A percentile compares a stretch with the other conserved stretches of the same genome.
These are phyloP conservation scores for Hymenoscyphus linearis DNA, from an alignment of 2,329 filamentous ascomycete species.

Conservation along the genomic window DNA sequence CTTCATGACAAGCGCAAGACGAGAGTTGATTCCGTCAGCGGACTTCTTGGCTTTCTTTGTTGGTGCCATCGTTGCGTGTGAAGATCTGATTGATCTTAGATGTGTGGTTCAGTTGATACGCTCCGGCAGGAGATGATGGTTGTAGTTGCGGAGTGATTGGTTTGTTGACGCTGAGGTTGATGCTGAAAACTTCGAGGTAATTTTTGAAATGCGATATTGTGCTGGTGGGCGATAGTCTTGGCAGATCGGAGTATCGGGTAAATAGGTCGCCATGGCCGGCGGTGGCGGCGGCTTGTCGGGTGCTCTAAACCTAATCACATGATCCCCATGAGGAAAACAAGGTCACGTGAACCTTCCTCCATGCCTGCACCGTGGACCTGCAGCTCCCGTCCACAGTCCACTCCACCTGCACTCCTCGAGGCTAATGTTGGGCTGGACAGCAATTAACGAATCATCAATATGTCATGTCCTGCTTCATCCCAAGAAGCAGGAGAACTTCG, in stretches of 20 bases:
- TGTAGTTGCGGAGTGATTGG: conserved; percentile 1
- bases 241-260: not conserved
- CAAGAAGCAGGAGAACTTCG: not conserved
- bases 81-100: conserved; percentile 27
- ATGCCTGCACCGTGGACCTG: no score
- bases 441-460: not conserved
- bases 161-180: conserved; percentile 7
- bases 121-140: conserved; percentile 31
- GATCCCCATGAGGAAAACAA: no score
- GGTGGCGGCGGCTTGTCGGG: no score
- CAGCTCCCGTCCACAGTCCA: no score
- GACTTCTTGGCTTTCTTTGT: conserved; percentile 77
- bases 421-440: not conserved
- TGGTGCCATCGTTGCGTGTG: conserved; percentile 40
- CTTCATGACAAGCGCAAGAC: conserved; percentile 59
- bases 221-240: not conserved
- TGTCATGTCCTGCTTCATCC: not conserved
- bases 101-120: conserved; percentile 28
- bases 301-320: no score
- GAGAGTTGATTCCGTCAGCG: conserved; percentile 67
- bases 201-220: conserved; percentile 49
- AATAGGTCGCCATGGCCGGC: not conserved
- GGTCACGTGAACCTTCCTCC: not conserved
- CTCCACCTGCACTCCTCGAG: no score
- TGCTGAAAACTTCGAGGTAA: conserved; percentile 40